A percentile compares a stretch with the other conserved stretches of the same genome.
Evolutionary conservation across 2,329 filamentous ascomycete genomes (phyloP).

Genomic region (Fusarium graminum): DNA sequence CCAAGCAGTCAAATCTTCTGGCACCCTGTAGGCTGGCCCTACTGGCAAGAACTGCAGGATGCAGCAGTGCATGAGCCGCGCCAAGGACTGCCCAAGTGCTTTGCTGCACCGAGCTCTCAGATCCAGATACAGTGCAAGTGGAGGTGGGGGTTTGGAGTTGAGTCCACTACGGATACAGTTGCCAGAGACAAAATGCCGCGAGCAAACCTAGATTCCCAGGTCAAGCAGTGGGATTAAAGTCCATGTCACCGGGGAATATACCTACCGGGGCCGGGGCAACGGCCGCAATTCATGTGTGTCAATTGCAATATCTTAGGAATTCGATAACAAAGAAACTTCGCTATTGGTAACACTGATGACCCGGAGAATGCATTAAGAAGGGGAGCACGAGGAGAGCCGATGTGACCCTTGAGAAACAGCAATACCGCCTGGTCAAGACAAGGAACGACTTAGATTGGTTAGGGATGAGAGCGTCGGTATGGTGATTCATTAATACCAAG

Average conservation of each 20-base stretch:
- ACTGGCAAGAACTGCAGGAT: neutral
- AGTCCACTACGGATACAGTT: constrained; percentile 1
- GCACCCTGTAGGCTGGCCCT: constrained; percentile 8
- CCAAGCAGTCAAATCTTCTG: too few species aligned
- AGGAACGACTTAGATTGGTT: constrained; percentile 27
- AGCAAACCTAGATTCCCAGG: neutral
- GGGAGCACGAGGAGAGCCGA: constrained; percentile 29
- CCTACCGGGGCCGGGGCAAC: constrained; percentile 2
- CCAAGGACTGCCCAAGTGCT: constrained; percentile 37
- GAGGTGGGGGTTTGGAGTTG: constrained; percentile 34
- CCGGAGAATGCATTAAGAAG: constrained; percentile 30
- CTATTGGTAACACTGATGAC: constrained; percentile 27
- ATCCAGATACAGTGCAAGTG: constrained; percentile 44
- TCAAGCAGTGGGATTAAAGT: neutral
- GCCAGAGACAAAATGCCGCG: too few species aligned
- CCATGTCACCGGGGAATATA: constrained; percentile 1
- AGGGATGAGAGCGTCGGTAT: constrained; percentile 23
- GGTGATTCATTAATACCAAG: constrained; percentile 43
- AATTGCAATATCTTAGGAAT: constrained; percentile 28
- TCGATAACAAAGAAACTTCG: constrained; percentile 28
- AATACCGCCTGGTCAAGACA: constrained; percentile 19
- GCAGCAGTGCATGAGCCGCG: constrained; percentile 32
- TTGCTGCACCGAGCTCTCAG: constrained; percentile 29
- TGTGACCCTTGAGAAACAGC: constrained; percentile 34
- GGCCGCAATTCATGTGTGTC: constrained; percentile 1